These are phyloP conservation scores for Spizellomyces sp. DNA, from an alignment of 192 early-diverging fungal genomes.

Conservation along the genomic window DNA sequence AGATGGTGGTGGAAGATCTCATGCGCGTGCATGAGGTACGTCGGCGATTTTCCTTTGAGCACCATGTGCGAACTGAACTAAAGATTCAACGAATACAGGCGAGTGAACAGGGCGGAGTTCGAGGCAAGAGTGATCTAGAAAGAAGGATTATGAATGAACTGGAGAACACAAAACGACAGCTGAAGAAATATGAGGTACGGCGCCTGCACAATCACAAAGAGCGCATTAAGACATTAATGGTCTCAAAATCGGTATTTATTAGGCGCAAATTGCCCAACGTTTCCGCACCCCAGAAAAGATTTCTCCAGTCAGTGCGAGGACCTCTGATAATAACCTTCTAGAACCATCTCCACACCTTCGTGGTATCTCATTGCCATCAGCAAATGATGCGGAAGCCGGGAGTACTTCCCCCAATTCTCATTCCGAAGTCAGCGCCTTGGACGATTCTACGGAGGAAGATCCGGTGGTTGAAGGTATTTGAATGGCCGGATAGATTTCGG, in stretches of 20 bases:
- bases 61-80: too few relatives aligned
- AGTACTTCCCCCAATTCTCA: background rate
- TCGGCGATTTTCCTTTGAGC: too few relatives aligned
- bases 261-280: conserved; percentile 18
- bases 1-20: too few relatives aligned
- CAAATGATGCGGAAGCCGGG: background rate
- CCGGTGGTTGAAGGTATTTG: background rate
- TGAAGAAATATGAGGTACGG: conserved; percentile 26
- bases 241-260: too few relatives aligned
- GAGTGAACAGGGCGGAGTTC: background rate
- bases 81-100: too few relatives aligned
- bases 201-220: too few relatives aligned
- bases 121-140: conserved; percentile 27
- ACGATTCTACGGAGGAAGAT: background rate
- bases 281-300: background rate
- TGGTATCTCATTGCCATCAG: too few relatives aligned
- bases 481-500: too few relatives aligned
- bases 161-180: conserved; percentile 34
- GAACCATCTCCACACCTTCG: too few relatives aligned
- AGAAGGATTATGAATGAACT: conserved; percentile 29
- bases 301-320: background rate
- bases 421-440: background rate
- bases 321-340: background rate
- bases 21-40: too few relatives aligned
- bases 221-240: too few relatives aligned